These are phyloP conservation scores for Colletotrichum zoysiae DNA, from an alignment of 2,329 filamentous ascomycete genomes.

Conservation along the genomic window DNA sequence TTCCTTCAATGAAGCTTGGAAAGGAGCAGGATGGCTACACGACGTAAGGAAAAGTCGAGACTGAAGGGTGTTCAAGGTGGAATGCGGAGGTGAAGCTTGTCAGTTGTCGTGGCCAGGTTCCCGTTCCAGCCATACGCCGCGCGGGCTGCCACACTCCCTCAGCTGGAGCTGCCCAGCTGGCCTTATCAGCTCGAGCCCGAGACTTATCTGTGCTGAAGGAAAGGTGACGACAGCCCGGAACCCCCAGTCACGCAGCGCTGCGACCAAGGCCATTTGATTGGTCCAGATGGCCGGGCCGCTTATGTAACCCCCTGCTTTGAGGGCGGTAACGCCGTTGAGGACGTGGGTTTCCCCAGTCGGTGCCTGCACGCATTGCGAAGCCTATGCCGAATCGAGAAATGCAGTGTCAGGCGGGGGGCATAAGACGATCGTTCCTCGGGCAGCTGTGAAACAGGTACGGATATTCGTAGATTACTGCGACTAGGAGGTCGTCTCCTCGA, in stretches of 20 bases:
- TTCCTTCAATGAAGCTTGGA: not conserved
- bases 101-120: conserved; percentile 5
- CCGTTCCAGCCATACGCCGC: conserved; percentile 8
- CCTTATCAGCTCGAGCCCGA: conserved; percentile 39
- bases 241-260: conserved; percentile 33
- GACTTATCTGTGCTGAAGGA: conserved; percentile 40
- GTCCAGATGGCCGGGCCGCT: conserved; percentile 10
- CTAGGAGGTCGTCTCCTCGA: not conserved
- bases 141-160: conserved; percentile 14
- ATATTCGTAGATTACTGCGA: not conserved
- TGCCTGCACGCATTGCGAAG: conserved; percentile 29
- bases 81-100: conserved; percentile 15
- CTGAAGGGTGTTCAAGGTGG: conserved; percentile 6
- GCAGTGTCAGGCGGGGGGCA: conserved; percentile 18
- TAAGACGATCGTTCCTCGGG: not conserved
- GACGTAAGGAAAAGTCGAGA: conserved; percentile 1
- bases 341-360: conserved; percentile 17
- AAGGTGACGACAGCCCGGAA: conserved; percentile 40
- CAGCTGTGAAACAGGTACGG: not conserved
- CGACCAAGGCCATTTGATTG: conserved; percentile 13
- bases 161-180: conserved; percentile 35
- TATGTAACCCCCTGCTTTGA: not conserved
- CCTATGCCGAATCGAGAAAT: conserved; percentile 34
- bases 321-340: conserved; percentile 14
- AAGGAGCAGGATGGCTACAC: not conserved